phyloP scores from a whole-genome alignment of 2,329 filamentous ascomycete genomes.

The Neopestalotiopsis sp. region DNA sequence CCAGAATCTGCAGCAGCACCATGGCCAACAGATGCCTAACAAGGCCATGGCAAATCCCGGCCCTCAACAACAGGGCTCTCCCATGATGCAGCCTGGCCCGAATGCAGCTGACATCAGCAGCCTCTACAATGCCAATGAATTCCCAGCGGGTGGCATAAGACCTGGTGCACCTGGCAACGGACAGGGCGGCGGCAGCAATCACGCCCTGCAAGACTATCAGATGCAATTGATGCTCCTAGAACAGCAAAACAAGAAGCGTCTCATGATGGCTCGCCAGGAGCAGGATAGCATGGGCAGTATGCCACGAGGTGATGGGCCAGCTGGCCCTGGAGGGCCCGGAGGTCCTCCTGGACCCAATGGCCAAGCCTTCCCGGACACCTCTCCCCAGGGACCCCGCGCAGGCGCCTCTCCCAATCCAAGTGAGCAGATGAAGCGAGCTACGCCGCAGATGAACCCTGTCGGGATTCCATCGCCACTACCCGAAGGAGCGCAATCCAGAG shows the following conservation, averaged over 20 bases:
- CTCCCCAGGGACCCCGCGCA: slow-evolving; percentile 70
- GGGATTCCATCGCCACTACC: slow-evolving; percentile 75
- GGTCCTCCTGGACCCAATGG: slow-evolving; percentile 61
- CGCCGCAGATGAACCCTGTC: slow-evolving; percentile 73
- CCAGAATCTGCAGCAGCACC: slow-evolving; percentile 82
- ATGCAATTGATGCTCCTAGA: slow-evolving; percentile 89
- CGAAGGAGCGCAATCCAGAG: slow-evolving; percentile 69
- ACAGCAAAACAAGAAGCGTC: slow-evolving; percentile 85
- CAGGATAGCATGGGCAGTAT: slow-evolving; percentile 69
- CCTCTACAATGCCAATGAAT: slow-evolving; percentile 69
- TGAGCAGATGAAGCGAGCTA: slow-evolving; percentile 81
- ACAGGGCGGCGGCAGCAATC: slow-evolving; percentile 68
- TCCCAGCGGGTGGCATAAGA: slow-evolving; percentile 62
- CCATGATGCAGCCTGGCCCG: slow-evolving; percentile 78
- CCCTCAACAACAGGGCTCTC: slow-evolving; percentile 79
- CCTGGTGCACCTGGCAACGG: slow-evolving; percentile 54
- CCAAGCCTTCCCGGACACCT: slow-evolving; percentile 71
- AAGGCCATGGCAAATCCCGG: slow-evolving; percentile 77
- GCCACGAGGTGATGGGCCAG: slow-evolving; percentile 53
- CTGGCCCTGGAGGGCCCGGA: slow-evolving; percentile 51
- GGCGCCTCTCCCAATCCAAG: slow-evolving; percentile 78
- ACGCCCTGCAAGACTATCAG: slow-evolving; percentile 85
- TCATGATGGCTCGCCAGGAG: slow-evolving; percentile 83
- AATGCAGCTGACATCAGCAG: slow-evolving; percentile 63
- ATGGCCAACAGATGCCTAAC: slow-evolving; percentile 80